Percentiles rank a stretch among this genome's conserved stretches.
Conservation (phyloP, 257 asterid genomes). For the Solanum dulcamara region DNA sequence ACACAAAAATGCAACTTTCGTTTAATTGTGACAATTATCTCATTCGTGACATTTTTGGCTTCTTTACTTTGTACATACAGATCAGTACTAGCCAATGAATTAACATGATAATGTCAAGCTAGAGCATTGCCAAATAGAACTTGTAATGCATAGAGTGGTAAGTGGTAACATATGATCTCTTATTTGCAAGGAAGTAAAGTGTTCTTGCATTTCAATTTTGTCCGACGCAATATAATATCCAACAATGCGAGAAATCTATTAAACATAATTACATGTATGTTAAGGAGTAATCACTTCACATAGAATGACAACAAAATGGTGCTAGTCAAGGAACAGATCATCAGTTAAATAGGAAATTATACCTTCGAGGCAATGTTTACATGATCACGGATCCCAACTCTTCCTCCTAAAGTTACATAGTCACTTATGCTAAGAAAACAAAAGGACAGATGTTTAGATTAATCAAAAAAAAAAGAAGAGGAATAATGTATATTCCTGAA, state of each 20-base stretch:
- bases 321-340: neutral
- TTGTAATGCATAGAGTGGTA: neutral
- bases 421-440: slow-evolving; percentile 54
- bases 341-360: neutral
- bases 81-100: neutral
- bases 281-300: neutral
- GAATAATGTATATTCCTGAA: neutral
- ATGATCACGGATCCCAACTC: slow-evolving; percentile 70
- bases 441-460: neutral
- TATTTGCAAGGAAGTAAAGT: neutral
- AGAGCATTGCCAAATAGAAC: neutral
- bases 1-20: neutral
- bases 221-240: neutral
- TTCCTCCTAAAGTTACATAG: slow-evolving; percentile 71
- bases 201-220: neutral
- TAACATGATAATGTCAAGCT: neutral
- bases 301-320: neutral
- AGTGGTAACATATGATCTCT: neutral
- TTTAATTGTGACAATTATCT: neutral
- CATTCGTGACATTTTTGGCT: neutral
- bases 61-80: neutral
- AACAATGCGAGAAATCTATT: neutral
- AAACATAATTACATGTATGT: neutral
- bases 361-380: slow-evolving; percentile 69
- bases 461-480: neutral